Evolutionary conservation across 441 rosid species (phyloP).

Genomic region (Gossypium davidsonii): DNA sequence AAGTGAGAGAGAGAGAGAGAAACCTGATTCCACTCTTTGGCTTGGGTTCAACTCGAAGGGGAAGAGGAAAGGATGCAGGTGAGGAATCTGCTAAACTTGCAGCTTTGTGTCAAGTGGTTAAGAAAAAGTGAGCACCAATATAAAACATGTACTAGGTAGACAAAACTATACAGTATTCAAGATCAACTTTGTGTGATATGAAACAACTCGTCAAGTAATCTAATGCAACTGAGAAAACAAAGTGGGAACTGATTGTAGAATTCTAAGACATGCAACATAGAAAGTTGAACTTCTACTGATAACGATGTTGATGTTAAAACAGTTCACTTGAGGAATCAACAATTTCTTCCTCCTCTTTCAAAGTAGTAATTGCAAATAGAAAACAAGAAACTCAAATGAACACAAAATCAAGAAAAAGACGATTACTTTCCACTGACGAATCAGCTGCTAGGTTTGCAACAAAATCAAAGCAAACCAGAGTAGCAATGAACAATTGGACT

Average conservation of each 20-base stretch:
- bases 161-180: background rate
- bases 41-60: conserved; percentile 91
- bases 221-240: background rate
- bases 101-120: conserved; percentile 68
- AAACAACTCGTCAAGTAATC: background rate
- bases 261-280: background rate
- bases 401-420: background rate
- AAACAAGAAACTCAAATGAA: background rate
- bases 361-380: background rate
- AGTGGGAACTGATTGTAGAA: background rate
- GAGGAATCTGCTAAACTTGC: conserved; percentile 84
- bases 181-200: background rate
- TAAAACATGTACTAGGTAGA: background rate
- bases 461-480: background rate
- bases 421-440: background rate
- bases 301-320: background rate
- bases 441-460: background rate
- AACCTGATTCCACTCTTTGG: conserved; percentile 92
- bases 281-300: background rate
- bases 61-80: conserved; percentile 65
- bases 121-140: conserved; percentile 24
- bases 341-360: background rate
- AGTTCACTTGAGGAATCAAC: background rate
- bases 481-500: background rate
- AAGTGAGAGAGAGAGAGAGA: background rate